Evolutionary conservation across 2,329 filamentous ascomycete genomes (phyloP).

Genomic region (Dissoconium aciculare): DNA sequence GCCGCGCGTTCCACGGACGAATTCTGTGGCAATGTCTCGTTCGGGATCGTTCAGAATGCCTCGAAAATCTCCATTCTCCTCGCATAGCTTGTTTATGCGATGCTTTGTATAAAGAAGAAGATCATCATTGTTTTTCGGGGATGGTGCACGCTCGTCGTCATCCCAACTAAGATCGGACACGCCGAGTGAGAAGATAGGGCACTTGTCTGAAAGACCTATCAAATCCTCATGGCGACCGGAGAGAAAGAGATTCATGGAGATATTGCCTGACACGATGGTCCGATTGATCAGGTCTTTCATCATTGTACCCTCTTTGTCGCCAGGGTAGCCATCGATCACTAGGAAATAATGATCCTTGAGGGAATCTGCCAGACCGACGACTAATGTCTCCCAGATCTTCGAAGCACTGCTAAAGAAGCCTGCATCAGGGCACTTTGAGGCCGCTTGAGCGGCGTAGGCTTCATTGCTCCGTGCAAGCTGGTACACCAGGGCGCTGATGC

Average conservation of each 20-base stretch:
- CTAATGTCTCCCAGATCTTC: slow-evolving; percentile 2
- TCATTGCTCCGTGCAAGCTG: slow-evolving; percentile 1
- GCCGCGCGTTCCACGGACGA: slow-evolving; percentile 1
- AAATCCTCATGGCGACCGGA: slow-evolving; percentile 1
- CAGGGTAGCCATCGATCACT: slow-evolving; percentile 3
- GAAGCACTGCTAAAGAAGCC: not conserved
- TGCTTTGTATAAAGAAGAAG: not conserved
- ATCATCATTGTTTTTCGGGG: slow-evolving; percentile 1
- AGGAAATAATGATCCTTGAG: slow-evolving; percentile 3
- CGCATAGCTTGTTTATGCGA: not conserved
- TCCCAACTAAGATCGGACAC: not conserved
- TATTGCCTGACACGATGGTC: not conserved
- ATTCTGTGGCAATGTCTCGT: not conserved
- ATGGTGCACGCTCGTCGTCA: not conserved
- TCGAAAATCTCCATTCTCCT: slow-evolving; percentile 1
- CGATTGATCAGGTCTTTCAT: slow-evolving; percentile 1
- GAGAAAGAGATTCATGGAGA: slow-evolving; percentile 1
- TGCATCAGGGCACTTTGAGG: not conserved
- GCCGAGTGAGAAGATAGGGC: slow-evolving; percentile 1
- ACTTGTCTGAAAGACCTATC: not conserved
- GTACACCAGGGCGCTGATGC: slow-evolving; percentile 2
- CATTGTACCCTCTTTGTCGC: slow-evolving; percentile 1
- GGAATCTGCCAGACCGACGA: not conserved
- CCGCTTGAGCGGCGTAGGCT: slow-evolving; percentile 1
- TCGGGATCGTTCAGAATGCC: slow-evolving; percentile 1